A percentile compares a stretch with the other conserved stretches of the same genome.
Evolutionary conservation across 1,139 yeast species (phyloP).

Genomic region (Sugiyamaella paludigena): DNA sequence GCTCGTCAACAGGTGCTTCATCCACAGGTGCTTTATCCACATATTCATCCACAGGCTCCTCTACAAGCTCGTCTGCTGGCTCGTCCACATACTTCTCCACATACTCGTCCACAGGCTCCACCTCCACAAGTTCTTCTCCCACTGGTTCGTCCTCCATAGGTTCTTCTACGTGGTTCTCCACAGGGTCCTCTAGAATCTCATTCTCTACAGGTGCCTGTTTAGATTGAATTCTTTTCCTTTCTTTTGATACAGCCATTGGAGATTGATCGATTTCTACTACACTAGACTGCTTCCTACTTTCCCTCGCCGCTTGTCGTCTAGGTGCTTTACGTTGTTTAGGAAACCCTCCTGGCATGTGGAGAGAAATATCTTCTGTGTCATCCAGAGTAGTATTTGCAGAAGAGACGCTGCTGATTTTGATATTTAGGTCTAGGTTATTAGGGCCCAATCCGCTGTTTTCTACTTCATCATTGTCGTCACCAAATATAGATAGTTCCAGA

Average conservation of each 20-base stretch:
- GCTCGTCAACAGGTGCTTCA: not conserved
- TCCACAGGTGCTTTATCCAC: not conserved
- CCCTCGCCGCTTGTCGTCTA: not conserved
- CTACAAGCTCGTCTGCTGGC: not conserved
- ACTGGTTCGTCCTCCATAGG: slow-evolving; percentile 1
- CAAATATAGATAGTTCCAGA: slow-evolving; percentile 12
- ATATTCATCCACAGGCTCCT: too few relatives aligned
- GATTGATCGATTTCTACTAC: slow-evolving; percentile 7
- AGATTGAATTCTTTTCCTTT: slow-evolving; percentile 26
- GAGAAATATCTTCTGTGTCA: slow-evolving; percentile 4
- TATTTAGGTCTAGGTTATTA: too few relatives aligned
- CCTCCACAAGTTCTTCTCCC: slow-evolving; percentile 16
- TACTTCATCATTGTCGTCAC: slow-evolving; percentile 9
- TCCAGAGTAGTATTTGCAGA: slow-evolving; percentile 3
- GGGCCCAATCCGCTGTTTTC: not conserved
- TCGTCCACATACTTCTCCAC: not conserved
- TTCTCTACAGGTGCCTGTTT: slow-evolving; percentile 18
- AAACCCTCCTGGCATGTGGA: slow-evolving; percentile 9
- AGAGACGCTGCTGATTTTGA: not conserved
- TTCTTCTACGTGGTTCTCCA: slow-evolving; percentile 21
- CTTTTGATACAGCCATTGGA: slow-evolving; percentile 7
- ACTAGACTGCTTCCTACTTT: not conserved
- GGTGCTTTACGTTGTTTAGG: not conserved
- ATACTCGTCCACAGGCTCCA: slow-evolving; percentile 9
- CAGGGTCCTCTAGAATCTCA: slow-evolving; percentile 13